These are phyloP conservation scores for Stagonosporopsis rhizophila DNA, from an alignment of 2,329 filamentous ascomycete species.

Conservation along the genomic window DNA sequence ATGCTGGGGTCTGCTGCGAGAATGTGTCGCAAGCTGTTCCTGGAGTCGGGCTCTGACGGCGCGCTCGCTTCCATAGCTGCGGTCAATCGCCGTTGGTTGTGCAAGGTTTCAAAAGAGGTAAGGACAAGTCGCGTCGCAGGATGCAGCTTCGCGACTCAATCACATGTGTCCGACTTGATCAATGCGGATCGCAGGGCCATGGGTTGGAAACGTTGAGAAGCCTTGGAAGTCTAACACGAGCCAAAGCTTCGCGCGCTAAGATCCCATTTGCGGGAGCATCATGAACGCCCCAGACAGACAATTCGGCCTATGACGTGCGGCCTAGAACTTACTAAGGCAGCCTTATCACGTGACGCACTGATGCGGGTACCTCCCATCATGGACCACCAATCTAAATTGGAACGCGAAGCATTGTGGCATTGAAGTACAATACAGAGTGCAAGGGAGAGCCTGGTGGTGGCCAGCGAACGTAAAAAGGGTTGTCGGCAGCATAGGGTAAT, in stretches of 20 bases:
- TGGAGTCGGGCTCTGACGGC: conserved; percentile 46
- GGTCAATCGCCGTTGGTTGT: conserved; percentile 20
- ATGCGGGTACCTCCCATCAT: too few relatives aligned
- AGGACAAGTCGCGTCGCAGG: conserved; percentile 22
- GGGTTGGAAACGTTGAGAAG: conserved; percentile 13
- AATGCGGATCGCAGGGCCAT: conserved; percentile 16
- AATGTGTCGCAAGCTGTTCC: conserved; percentile 51
- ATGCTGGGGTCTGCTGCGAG: conserved; percentile 46
- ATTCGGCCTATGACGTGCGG: conserved; percentile 12
- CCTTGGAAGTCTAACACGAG: conserved; percentile 17
- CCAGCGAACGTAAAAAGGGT: background rate
- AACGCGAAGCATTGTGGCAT: too few relatives aligned
- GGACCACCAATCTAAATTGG: too few relatives aligned
- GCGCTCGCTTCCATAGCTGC: conserved; percentile 29
- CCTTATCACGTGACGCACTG: background rate
- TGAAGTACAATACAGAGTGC: background rate
- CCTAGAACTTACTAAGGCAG: background rate
- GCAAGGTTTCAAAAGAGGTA: conserved; percentile 27
- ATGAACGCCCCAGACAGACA: conserved; percentile 8
- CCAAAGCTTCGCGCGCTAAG: conserved; percentile 21
- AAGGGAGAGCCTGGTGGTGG: background rate
- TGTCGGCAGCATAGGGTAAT: background rate
- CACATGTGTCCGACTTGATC: conserved; percentile 15
- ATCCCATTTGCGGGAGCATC: conserved; percentile 16
- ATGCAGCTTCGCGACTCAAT: conserved; percentile 17